Percentiles rank a stretch among this genome's conserved stretches.
These are phyloP conservation scores for Pseudopithomyces maydicus DNA, from an alignment of 2,329 filamentous ascomycete genomes.

Conservation along the genomic window DNA sequence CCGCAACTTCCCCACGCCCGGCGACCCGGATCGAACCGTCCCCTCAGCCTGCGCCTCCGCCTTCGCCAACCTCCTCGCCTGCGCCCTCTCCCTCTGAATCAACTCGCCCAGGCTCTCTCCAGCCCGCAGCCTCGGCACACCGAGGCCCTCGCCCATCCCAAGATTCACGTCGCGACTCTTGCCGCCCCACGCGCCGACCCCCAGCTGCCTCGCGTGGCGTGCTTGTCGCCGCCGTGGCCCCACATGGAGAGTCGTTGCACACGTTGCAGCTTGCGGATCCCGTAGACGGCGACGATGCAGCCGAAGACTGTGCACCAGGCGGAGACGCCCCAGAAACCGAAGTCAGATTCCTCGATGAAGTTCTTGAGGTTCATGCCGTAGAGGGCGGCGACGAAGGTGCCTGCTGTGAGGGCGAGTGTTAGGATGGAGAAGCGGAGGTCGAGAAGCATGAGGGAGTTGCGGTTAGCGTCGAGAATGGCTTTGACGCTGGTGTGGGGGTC, in stretches of 20 bases:
- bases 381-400: constrained; percentile 95
- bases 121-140: constrained; percentile 18
- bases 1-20: not conserved
- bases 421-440: constrained; percentile 96
- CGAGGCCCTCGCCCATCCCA: constrained; percentile 14
- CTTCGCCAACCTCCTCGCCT: constrained; percentile 34
- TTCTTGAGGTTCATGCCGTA: constrained; percentile 99
- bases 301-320: constrained; percentile 73
- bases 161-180: constrained; percentile 16
- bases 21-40: not conserved
- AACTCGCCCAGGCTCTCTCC: constrained; percentile 30
- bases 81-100: constrained; percentile 31
- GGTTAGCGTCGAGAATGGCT: constrained; percentile 96
- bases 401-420: constrained; percentile 90
- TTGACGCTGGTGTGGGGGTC: constrained; percentile 70
- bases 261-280: constrained; percentile 79
- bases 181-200: constrained; percentile 26
- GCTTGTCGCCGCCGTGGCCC: constrained; percentile 48
- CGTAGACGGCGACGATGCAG: constrained; percentile 79
- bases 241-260: constrained; percentile 91
- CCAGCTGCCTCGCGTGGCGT: constrained; percentile 18
- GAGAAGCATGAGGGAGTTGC: constrained; percentile 95
- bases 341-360: constrained; percentile 91
- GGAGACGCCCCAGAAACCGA: constrained; percentile 82
- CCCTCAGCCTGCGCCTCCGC: constrained; percentile 32